phyloP scores from a whole-genome alignment of 345 rosid species.

The Lumnitzera littorea region DNA sequence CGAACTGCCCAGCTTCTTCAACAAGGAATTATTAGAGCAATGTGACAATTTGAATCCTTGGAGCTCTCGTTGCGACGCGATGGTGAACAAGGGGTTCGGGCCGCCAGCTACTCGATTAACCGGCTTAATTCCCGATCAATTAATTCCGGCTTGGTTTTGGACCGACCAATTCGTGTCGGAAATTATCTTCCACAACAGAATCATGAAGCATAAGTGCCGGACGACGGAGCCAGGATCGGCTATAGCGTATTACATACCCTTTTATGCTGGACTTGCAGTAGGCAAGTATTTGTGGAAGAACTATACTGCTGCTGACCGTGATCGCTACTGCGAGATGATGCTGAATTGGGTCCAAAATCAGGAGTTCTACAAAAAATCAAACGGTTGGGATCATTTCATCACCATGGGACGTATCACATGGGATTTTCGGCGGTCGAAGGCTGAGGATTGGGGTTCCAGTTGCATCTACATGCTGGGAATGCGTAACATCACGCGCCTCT shows the following conservation, averaged over 20 bases:
- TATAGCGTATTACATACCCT: slow-evolving; percentile 80
- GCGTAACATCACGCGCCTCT: slow-evolving; percentile 88
- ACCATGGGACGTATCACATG: slow-evolving; percentile 96
- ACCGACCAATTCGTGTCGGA: slow-evolving; percentile 87
- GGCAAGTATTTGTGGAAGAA: slow-evolving; percentile 69
- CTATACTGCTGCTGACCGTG: slow-evolving; percentile 58
- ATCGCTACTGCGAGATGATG: slow-evolving; percentile 62
- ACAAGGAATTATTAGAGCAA: slow-evolving; percentile 46
- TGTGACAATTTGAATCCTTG: slow-evolving; percentile 80
- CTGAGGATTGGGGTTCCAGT: slow-evolving; percentile 87
- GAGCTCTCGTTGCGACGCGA: slow-evolving; percentile 78
- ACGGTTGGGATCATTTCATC: slow-evolving; percentile 94
- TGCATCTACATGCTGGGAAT: slow-evolving; percentile 70
- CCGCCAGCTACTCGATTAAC: slow-evolving; percentile 37
- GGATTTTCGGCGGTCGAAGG: slow-evolving; percentile 85
- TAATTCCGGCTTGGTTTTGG: slow-evolving; percentile 86
- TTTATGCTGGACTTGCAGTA: slow-evolving; percentile 90
- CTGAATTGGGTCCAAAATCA: slow-evolving; percentile 61
- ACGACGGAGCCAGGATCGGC: slow-evolving; percentile 62
- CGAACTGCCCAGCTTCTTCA: slow-evolving; percentile 62
- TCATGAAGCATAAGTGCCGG: slow-evolving; percentile 66
- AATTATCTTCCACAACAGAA: slow-evolving; percentile 71
- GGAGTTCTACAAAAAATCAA: slow-evolving; percentile 49
- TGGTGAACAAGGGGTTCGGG: slow-evolving; percentile 72
- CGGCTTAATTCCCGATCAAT: slow-evolving; percentile 43